A percentile compares a stretch with the other conserved stretches of the same genome.
phyloP scores from a whole-genome alignment of 1,139 yeast genomes.

The Sugiyamaella pinicola region DNA sequence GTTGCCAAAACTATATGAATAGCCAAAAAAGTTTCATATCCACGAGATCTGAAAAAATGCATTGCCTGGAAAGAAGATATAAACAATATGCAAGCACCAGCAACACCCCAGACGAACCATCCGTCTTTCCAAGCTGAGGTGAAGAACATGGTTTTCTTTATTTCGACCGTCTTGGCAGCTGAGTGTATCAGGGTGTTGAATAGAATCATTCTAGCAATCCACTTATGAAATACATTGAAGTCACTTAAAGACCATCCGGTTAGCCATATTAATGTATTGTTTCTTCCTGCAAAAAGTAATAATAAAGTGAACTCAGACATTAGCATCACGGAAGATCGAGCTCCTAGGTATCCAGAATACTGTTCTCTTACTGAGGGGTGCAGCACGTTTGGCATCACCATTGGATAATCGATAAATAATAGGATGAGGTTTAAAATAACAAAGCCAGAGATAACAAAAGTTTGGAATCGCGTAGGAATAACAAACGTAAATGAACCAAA shows the following conservation, averaged over 20 bases:
- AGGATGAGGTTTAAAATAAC: slow-evolving; percentile 47
- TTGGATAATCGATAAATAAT: slow-evolving; percentile 45
- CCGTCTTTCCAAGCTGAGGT: slow-evolving; percentile 10
- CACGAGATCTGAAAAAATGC: slow-evolving; percentile 53
- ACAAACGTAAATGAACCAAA: slow-evolving; percentile 39
- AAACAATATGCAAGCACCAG: slow-evolving; percentile 36
- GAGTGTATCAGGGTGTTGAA: slow-evolving; percentile 46
- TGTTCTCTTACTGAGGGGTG: slow-evolving; percentile 29
- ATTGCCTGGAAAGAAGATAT: slow-evolving; percentile 52
- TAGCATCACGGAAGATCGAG: slow-evolving; percentile 58
- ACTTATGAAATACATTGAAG: slow-evolving; percentile 60
- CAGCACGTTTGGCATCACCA: slow-evolving; percentile 46
- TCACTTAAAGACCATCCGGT: slow-evolving; percentile 66
- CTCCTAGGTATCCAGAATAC: slow-evolving; percentile 54
- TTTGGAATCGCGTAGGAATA: slow-evolving; percentile 65
- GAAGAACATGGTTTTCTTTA: slow-evolving; percentile 12
- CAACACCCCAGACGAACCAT: slow-evolving; percentile 52
- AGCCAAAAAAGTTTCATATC: slow-evolving; percentile 65
- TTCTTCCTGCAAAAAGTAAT: slow-evolving; percentile 63
- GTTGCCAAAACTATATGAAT: slow-evolving; percentile 62
- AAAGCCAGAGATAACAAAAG: slow-evolving; percentile 51
- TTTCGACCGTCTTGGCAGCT: slow-evolving; percentile 23
- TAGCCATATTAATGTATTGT: slow-evolving; percentile 56
- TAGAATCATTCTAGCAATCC: slow-evolving; percentile 57
- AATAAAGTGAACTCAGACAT: slow-evolving; percentile 54